Conservation (phyloP, 2,329 filamentous ascomycete species). For the Nigrograna mackinnonii region DNA sequence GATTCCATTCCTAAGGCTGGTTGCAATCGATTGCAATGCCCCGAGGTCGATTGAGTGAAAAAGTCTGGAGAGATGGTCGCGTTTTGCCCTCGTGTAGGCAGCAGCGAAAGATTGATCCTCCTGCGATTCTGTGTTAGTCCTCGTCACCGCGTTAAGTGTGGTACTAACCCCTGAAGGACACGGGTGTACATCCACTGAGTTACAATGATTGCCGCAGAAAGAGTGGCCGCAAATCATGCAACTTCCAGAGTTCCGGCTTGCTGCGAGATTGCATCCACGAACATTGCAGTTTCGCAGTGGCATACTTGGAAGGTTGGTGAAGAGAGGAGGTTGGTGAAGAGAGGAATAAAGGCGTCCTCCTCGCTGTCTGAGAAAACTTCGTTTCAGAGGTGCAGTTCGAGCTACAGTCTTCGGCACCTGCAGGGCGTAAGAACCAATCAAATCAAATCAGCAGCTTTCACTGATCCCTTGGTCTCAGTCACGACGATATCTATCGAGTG, state of each 20-base stretch:
- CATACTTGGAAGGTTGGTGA: neutral
- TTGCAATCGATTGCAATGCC: neutral
- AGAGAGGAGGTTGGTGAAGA: too few relatives aligned
- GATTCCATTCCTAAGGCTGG: neutral
- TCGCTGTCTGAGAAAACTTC: too few relatives aligned
- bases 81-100: neutral
- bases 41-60: neutral
- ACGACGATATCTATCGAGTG: too few relatives aligned
- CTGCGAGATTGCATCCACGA: neutral
- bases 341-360: too few relatives aligned
- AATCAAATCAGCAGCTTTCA: too few relatives aligned
- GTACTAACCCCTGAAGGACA: neutral
- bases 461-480: too few relatives aligned
- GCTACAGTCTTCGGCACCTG: too few relatives aligned
- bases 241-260: neutral
- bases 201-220: neutral
- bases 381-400: too few relatives aligned
- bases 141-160: neutral
- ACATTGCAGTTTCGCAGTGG: neutral
- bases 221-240: neutral
- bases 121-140: neutral
- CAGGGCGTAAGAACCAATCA: too few relatives aligned
- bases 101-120: neutral
- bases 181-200: neutral
- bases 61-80: neutral